These are phyloP conservation scores for Linum lewisii DNA, from an alignment of 345 rosid species.

Conservation along the genomic window DNA sequence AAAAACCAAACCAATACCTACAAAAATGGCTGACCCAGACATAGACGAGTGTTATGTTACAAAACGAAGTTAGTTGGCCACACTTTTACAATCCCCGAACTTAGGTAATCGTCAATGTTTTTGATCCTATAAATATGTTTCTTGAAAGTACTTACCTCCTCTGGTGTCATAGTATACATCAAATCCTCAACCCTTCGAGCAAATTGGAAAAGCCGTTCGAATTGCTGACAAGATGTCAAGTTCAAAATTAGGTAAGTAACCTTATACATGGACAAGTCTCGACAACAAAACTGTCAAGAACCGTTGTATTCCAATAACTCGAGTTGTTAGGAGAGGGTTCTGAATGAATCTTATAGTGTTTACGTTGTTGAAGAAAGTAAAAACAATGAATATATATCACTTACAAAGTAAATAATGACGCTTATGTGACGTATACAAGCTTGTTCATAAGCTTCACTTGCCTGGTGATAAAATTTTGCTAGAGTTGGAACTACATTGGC, in stretches of 20 bases:
- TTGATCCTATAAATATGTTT: not conserved
- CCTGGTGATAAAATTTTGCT: conserved; percentile 99
- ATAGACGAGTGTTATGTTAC: no score
- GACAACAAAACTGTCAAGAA: no score
- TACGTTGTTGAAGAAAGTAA: no score
- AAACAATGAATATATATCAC: conserved; percentile 13
- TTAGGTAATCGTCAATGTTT: not conserved
- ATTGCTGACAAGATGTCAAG: conserved; percentile 59
- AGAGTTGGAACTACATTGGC: conserved; percentile 93
- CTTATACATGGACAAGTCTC: no score
- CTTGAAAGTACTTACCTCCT: conserved; percentile 64
- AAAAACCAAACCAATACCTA: no score
- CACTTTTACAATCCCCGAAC: not conserved
- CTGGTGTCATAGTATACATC: conserved; percentile 89
- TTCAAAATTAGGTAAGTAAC: not conserved
- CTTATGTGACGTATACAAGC: conserved; percentile 95
- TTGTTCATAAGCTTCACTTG: conserved; percentile 96
- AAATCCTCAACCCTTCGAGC: conserved; percentile 82
- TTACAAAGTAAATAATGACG: conserved; percentile 87
- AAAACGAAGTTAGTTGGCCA: no score
- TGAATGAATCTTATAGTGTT: no score
- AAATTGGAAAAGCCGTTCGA: conserved; percentile 89
- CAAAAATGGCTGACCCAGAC: no score
- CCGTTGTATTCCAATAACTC: no score
- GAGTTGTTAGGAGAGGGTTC: no score